Percentiles rank a stretch among this genome's conserved stretches.
These are phyloP conservation scores for Tylopilus sp. DNA, from an alignment of 1,284 basidiomycete genomes.

Conservation along the genomic window DNA sequence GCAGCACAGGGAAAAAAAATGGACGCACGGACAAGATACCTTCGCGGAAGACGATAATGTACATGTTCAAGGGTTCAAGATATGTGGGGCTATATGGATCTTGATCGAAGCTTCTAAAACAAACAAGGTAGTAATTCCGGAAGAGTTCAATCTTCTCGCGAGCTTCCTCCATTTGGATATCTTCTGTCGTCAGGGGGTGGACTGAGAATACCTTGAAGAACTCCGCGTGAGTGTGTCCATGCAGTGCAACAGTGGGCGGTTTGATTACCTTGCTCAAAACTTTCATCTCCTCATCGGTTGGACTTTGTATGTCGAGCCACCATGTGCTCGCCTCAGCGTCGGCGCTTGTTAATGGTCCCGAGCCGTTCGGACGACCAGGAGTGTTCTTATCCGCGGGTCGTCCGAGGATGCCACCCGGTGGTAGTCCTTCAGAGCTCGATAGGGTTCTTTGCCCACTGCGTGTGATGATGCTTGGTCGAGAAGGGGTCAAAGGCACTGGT, in stretches of 20 bases:
- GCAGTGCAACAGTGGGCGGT: neutral
- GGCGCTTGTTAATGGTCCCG: conserved; percentile 16
- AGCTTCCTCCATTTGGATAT: conserved; percentile 99
- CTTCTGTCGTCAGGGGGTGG: conserved; percentile 97
- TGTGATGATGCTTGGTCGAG: conserved; percentile 6
- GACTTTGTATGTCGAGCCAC: conserved; percentile 96
- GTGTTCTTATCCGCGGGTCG: conserved; percentile 25
- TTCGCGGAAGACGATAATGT: conserved; percentile 98
- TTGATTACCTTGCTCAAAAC: conserved; percentile 78
- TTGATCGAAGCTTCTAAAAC: conserved; percentile 99
- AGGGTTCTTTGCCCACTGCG: conserved; percentile 7
- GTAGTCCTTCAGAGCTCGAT: conserved; percentile 2
- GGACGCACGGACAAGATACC: conserved; percentile 85
- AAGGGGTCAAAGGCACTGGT: conserved; percentile 11
- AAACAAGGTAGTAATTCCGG: conserved; percentile 98
- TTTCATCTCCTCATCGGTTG: conserved; percentile 99
- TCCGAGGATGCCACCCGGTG: conserved; percentile 6
- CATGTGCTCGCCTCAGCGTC: conserved; percentile 80
- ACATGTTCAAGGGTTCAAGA: conserved; percentile 99
- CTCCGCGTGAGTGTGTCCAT: conserved; percentile 10
- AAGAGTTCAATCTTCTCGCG: conserved; percentile 99
- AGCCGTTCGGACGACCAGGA: conserved; percentile 24
- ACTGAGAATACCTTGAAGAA: conserved; percentile 82
- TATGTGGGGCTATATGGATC: conserved; percentile 97
- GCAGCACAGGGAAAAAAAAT: neutral